These are phyloP conservation scores for Phytophthora nicotianae DNA, from an alignment of 352 stramenopile genomes.

Conservation along the genomic window DNA sequence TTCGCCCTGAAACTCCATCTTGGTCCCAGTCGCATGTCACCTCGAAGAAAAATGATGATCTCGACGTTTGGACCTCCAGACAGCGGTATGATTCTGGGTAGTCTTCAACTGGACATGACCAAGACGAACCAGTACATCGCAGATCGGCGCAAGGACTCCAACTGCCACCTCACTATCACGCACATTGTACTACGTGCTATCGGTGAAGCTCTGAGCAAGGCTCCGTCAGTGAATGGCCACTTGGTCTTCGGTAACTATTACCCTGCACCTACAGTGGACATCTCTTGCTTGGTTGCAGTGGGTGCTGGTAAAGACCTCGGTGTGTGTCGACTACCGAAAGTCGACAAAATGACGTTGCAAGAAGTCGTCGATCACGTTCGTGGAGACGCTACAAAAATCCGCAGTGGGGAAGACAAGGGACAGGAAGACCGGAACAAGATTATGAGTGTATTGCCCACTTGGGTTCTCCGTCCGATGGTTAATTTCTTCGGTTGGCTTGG, in stretches of 20 bases:
- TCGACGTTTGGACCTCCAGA: conserved; percentile 60
- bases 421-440: conserved; percentile 71
- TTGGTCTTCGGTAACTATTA: conserved; percentile 78
- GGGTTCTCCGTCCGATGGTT: conserved; percentile 51
- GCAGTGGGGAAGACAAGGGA: conserved; percentile 58
- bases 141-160: conserved; percentile 48
- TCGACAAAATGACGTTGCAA: conserved; percentile 65
- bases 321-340: conserved; percentile 49
- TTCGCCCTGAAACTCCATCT: conserved; percentile 61
- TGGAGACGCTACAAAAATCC: conserved; percentile 56
- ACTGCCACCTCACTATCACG: conserved; percentile 68
- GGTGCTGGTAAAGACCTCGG: conserved; percentile 65
- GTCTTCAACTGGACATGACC: conserved; percentile 70
- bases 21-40: conserved; percentile 59
- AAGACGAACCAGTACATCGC: conserved; percentile 67
- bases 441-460: conserved; percentile 61
- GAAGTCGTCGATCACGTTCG: conserved; percentile 52
- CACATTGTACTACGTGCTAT: conserved; percentile 70
- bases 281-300: conserved; percentile 70
- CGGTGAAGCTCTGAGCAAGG: conserved; percentile 50
- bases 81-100: conserved; percentile 73
- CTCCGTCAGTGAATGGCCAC: conserved; percentile 74
- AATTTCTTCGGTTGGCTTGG: conserved; percentile 74
- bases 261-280: conserved; percentile 58
- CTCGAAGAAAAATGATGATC: conserved; percentile 75